Base-by-base conservation (phyloP, 2,329 filamentous ascomycete species). In the Orbilia javanica region DNA sequence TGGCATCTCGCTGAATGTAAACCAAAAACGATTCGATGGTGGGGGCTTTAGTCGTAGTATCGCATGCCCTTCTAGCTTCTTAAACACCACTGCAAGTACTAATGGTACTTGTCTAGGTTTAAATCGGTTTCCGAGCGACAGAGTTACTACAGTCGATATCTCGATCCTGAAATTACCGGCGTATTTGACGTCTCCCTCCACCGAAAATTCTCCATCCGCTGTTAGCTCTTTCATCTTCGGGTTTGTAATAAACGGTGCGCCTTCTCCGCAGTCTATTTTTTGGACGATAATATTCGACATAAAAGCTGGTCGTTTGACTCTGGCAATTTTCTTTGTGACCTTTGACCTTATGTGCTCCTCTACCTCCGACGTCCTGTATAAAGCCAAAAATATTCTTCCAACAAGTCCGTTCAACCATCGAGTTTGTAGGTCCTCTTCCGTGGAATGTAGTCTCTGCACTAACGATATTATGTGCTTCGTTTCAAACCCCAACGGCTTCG, bases 21-120 rank as follows among this genome's bases (percentile, higher is more conserved):
- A 89, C 96, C 96, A 99, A n/a, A 97, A 84, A 46, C 96, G 90
- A 83, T 99, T 99, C 84, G 94, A 97, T 0, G 96, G 96, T 15
- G 95, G 93, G 5, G 96, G 93, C 84, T 99, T 99, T 84, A 98
- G 90, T 82, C 93, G 92, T 82, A 97, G 87, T 31, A 97, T 85
- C 53, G 93, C 85, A 81, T 97, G 95, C 0, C 96, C 96, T 81
- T 96, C 93, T 0, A 98, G 86, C 81, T 91, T 92, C 83, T 93
- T 94, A 71, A 97, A 84, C 0, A 96, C 91, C 2, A 94, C 93
- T 2, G 96, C 93, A 39, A 99, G 88, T 8, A 97, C 88, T 63
- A 99, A 87, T 79, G 95, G 94, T 60, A 98, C 94, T 83, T 97
- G 94, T 80, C 95, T 88, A 4, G 92, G 89, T 83, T 97, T 97